Evolutionary conservation across 768 basidiomycete genomes (phyloP).

Genomic region (Calocera viscosa): DNA sequence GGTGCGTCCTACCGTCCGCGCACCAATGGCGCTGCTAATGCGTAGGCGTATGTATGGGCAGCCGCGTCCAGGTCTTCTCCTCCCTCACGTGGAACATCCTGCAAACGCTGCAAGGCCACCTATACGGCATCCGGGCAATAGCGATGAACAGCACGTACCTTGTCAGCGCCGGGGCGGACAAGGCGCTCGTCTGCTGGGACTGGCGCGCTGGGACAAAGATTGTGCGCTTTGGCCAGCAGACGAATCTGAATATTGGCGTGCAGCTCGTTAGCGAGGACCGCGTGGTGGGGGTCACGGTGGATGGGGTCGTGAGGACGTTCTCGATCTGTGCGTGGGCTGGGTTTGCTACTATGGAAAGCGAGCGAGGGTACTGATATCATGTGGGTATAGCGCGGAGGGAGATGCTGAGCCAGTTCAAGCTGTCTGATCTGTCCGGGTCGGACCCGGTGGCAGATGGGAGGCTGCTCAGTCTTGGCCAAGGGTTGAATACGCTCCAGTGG

Average conservation of each 20-base stretch:
- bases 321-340: constrained; percentile 56
- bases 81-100: constrained; percentile 47
- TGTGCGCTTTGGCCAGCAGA: constrained; percentile 84
- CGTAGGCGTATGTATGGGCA: constrained; percentile 24
- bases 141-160: constrained; percentile 74
- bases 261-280: constrained; percentile 71
- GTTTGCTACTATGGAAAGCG: neutral
- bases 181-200: constrained; percentile 48
- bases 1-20: constrained; percentile 34
- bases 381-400: constrained; percentile 44
- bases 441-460: constrained; percentile 56
- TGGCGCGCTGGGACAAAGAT: constrained; percentile 83
- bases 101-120: constrained; percentile 35
- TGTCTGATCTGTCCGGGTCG: constrained; percentile 58
- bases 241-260: constrained; percentile 81
- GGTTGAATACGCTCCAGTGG: constrained; percentile 75
- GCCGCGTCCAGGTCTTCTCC: constrained; percentile 79
- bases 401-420: constrained; percentile 86
- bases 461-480: constrained; percentile 62
- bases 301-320: constrained; percentile 81
- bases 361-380: neutral
- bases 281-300: constrained; percentile 83
- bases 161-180: constrained; percentile 67
- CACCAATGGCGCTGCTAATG: neutral
- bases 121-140: constrained; percentile 82